Evolutionary conservation across 2,329 filamentous ascomycete species (phyloP).

Genomic region (Verticillium dahliae): DNA sequence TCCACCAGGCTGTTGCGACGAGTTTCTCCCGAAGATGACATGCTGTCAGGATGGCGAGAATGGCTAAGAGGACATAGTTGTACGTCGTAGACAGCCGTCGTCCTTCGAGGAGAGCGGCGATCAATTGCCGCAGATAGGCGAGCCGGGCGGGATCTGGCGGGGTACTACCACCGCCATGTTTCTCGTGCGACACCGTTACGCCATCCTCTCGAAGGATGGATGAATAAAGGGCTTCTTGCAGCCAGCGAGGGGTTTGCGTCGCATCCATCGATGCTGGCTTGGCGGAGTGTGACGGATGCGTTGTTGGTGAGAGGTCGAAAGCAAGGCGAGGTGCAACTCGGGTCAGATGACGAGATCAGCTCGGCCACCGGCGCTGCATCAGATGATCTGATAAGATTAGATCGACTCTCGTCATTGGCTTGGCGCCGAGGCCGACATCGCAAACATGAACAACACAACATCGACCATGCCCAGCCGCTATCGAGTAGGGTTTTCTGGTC

Average conservation of each 20-base stretch:
- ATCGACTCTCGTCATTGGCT: background rate
- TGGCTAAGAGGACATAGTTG: constrained; percentile 22
- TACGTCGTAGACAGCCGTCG: constrained; percentile 24
- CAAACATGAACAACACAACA: background rate
- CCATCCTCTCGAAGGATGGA: background rate
- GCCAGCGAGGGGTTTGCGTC: background rate
- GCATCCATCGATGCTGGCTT: background rate
- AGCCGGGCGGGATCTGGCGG: constrained; percentile 20
- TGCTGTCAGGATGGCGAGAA: constrained; percentile 20
- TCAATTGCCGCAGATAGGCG: constrained; percentile 24
- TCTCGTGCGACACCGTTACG: background rate
- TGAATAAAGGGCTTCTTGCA: background rate
- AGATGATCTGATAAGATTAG: background rate
- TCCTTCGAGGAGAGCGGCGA: constrained; percentile 22
- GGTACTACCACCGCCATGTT: background rate
- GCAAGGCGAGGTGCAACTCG: background rate
- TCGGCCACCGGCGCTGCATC: background rate
- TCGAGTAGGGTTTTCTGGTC: no score
- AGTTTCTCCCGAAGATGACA: constrained; percentile 17
- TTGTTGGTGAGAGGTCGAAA: background rate
- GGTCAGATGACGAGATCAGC: background rate
- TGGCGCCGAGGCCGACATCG: background rate
- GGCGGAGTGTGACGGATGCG: background rate
- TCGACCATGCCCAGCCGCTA: background rate
- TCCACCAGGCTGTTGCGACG: constrained; percentile 16